Evolutionary conservation across 768 basidiomycete species (phyloP).

Genomic region (Boletus vinaceobasis): DNA sequence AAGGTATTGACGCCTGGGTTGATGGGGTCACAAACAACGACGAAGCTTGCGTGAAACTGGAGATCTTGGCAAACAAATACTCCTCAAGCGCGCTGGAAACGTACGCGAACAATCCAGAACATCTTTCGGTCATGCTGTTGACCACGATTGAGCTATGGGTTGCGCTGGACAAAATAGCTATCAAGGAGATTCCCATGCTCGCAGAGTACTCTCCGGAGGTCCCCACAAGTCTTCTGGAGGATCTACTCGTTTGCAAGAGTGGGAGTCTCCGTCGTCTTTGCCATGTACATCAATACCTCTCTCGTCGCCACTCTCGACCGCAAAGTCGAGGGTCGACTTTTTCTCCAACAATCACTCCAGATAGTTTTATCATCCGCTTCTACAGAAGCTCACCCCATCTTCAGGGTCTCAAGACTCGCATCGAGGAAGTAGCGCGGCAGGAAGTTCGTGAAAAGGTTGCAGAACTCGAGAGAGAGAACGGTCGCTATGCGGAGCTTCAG

Average conservation of each 20-base stretch:
- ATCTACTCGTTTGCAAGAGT: constrained; percentile 29
- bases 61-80: too few species aligned
- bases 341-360: constrained; percentile 6
- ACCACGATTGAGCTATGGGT: constrained; percentile 36
- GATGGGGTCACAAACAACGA: too few species aligned
- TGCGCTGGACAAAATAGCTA: constrained; percentile 29
- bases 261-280: constrained; percentile 28
- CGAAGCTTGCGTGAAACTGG: too few species aligned
- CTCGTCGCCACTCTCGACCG: constrained; percentile 23
- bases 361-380: constrained; percentile 35
- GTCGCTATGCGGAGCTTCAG: constrained; percentile 17
- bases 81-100: constrained; percentile 20
- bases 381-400: constrained; percentile 26
- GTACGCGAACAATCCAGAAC: constrained; percentile 37
- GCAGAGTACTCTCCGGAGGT: constrained; percentile 35
- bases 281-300: constrained; percentile 32
- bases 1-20: too few species aligned
- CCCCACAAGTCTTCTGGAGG: constrained; percentile 23
- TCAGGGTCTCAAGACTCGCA: constrained; percentile 26
- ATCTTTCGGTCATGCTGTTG: constrained; percentile 42
- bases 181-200: constrained; percentile 26
- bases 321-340: constrained; percentile 34
- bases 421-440: constrained; percentile 27
- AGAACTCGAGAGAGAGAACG: constrained; percentile 28
- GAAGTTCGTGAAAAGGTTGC: constrained; percentile 23